These are phyloP conservation scores for Talaromyces sp. DNA, from an alignment of 2,329 filamentous ascomycete species.

Conservation along the genomic window DNA sequence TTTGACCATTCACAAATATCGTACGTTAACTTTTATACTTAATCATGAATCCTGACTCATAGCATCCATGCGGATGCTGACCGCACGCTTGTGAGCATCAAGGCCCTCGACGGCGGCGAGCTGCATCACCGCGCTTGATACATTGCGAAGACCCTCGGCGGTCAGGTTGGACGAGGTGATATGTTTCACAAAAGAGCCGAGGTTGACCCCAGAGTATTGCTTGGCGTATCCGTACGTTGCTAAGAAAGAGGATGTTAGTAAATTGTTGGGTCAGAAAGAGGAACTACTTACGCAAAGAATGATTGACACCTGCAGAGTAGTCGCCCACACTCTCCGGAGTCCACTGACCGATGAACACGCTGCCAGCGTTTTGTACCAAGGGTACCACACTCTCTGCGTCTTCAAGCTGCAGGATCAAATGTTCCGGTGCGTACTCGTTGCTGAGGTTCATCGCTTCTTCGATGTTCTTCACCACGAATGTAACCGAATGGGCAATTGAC, in stretches of 20 bases:
- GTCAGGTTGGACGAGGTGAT: constrained; percentile 93
- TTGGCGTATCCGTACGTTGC: constrained; percentile 97
- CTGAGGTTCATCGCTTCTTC: constrained; percentile 73
- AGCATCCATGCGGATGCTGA: constrained; percentile 56
- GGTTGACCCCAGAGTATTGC: constrained; percentile 96
- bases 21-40: not conserved
- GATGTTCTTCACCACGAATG: constrained; percentile 66
- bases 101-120: constrained; percentile 90
- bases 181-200: constrained; percentile 94
- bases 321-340: constrained; percentile 97
- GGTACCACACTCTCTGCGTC: constrained; percentile 70
- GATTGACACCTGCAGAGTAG: constrained; percentile 96
- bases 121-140: constrained; percentile 88
- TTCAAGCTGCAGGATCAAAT: constrained; percentile 84
- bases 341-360: constrained; percentile 93
- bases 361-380: constrained; percentile 85
- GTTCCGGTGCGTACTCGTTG: constrained; percentile 94
- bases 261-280: not conserved
- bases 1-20: not conserved
- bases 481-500: constrained; percentile 86
- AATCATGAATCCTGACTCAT: constrained; percentile 21
- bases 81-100: constrained; percentile 79
- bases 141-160: constrained; percentile 74
- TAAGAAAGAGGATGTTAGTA: constrained; percentile 29
- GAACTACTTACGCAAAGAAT: constrained; percentile 79